Conservation (phyloP, 306 rosid species). For the Malus sylvestris region DNA sequence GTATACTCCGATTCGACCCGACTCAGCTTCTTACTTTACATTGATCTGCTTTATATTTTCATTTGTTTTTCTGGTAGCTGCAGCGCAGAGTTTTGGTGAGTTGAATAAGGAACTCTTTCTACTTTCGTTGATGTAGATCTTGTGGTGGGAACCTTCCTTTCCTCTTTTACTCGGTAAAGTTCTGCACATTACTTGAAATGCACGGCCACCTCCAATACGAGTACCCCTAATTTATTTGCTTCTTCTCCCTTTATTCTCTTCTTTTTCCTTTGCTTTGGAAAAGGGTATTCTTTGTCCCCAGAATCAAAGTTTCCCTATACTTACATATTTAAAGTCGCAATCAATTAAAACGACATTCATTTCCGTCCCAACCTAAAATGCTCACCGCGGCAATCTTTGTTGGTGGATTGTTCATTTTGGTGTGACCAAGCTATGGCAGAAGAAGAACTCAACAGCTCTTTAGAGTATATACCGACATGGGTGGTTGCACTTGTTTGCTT, state of each 20-base stretch:
- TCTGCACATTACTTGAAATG: constrained; percentile 18
- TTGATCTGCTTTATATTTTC: not conserved
- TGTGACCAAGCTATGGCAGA: constrained; percentile 17
- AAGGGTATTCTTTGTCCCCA: constrained; percentile 36
- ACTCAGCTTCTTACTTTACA: not conserved
- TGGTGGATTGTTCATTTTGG: not conserved
- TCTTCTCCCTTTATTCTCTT: constrained; percentile 14
- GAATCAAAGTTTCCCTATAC: not conserved
- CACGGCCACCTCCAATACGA: constrained; percentile 15
- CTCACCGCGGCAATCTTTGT: not conserved
- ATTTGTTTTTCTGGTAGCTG: not conserved
- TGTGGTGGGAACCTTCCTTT: not conserved
- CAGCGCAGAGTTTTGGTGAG: not conserved
- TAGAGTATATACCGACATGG: constrained; percentile 90
- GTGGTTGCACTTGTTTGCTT: constrained; percentile 71
- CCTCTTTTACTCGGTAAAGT: not conserved
- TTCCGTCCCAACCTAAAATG: not conserved
- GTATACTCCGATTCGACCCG: not conserved
- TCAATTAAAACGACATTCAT: not conserved
- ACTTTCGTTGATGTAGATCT: not conserved
- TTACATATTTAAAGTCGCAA: not conserved
- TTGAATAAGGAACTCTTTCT: not conserved
- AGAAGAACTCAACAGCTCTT: constrained; percentile 42
- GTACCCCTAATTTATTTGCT: not conserved
- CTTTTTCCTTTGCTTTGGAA: constrained; percentile 10